These are phyloP conservation scores for Zymoseptoria pseudotritici DNA, from an alignment of 2,329 filamentous ascomycete species.

Conservation along the genomic window DNA sequence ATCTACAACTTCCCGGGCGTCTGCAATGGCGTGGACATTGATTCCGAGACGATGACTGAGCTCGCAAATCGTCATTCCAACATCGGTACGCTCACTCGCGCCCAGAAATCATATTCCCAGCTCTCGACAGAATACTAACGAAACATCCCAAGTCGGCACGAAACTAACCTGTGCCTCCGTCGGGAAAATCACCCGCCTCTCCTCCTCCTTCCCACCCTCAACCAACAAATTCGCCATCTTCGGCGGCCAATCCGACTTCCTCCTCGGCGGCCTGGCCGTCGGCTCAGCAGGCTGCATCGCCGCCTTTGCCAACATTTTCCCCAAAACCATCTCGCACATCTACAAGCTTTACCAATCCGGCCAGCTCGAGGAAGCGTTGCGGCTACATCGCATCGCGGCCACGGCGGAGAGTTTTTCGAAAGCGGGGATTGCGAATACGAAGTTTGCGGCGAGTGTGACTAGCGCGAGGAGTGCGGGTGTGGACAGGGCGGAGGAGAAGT, in stretches of 20 bases:
- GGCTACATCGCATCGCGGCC: conserved; percentile 51
- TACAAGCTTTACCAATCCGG: conserved; percentile 53
- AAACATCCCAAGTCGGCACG: conserved; percentile 45
- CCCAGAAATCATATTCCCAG: no score
- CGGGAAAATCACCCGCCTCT: conserved; percentile 61
- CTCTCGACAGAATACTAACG: neutral
- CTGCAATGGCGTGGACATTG: conserved; percentile 59
- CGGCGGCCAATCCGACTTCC: conserved; percentile 66
- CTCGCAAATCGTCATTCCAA: conserved; percentile 50
- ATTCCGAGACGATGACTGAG: conserved; percentile 55
- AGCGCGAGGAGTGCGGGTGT: conserved; percentile 55
- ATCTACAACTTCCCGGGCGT: conserved; percentile 69
- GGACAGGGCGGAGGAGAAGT: conserved; percentile 49
- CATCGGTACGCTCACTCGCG: conserved; percentile 33
- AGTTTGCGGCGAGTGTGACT: conserved; percentile 55
- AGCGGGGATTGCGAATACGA: conserved; percentile 56
- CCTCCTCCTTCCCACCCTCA: conserved; percentile 37
- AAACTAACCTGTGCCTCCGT: conserved; percentile 70
- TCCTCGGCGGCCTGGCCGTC: conserved; percentile 49
- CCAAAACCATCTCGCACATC: conserved; percentile 46
- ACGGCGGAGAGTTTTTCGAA: conserved; percentile 58
- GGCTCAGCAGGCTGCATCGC: conserved; percentile 51
- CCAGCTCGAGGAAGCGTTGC: conserved; percentile 48
- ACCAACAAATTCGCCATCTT: conserved; percentile 57
- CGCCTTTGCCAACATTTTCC: conserved; percentile 50